A percentile compares a stretch with the other conserved stretches of the same genome.
phyloP scores from a whole-genome alignment of 306 rosid species.

The Styphnolobium japonicum region DNA sequence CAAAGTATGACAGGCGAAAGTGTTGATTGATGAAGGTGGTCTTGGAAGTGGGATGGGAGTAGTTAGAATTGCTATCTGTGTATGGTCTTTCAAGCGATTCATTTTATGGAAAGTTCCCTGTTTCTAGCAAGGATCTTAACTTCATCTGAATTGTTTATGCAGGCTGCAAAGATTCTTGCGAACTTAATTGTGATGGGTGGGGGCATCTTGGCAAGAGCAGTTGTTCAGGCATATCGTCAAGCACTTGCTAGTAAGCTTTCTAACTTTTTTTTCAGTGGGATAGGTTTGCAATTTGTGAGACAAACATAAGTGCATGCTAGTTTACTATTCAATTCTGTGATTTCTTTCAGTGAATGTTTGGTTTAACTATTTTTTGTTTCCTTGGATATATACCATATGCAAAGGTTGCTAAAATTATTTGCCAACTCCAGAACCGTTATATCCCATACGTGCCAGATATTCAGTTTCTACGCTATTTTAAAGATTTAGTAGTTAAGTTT shows the following conservation, averaged over 20 bases:
- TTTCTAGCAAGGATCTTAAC: background rate
- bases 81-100: background rate
- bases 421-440: background rate
- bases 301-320: background rate
- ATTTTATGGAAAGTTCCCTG: background rate
- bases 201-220: conserved; percentile 73
- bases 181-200: conserved; percentile 81
- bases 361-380: background rate
- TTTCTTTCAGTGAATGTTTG: background rate
- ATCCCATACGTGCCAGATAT: background rate
- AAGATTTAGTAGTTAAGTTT: background rate
- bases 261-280: background rate
- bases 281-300: conserved; percentile 1
- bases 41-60: background rate
- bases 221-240: conserved; percentile 83
- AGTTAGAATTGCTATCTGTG: background rate
- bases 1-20: background rate
- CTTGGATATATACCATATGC: background rate
- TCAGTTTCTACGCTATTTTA: background rate
- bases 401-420: background rate
- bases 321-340: background rate
- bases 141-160: conserved; percentile 19
- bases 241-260: conserved; percentile 70
- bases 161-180: conserved; percentile 88
- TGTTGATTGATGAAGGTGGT: background rate